Evolutionary conservation across 805 yeast species (phyloP), one percentile per base, ranked within the genome.

Genomic region (Blastobotrys chiropterorum): DNA sequence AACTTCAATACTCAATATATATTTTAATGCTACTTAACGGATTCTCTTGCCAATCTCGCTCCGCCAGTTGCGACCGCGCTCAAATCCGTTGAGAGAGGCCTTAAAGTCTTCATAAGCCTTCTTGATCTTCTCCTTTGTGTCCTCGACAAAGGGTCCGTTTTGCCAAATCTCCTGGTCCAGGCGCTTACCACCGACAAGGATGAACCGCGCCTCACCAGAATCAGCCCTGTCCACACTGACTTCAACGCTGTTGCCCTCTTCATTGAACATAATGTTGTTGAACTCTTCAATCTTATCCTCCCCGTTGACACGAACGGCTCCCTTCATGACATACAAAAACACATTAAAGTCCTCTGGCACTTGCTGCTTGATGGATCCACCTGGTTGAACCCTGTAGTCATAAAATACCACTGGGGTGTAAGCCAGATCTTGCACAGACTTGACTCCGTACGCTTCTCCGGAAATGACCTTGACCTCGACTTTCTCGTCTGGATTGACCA

Each of bases 61-160:
- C 8, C 34, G 57, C 67, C 67, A 63, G 20, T 53, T 51, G 8
- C 49, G 48, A 8, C 64, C 61, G 14, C 65, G 47, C 40, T 63
- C 67, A 44, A 63, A 63, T 1, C 67, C 67, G 44, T 63, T 63
- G 6, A 53, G 46, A n/a, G 56, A 56, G 47, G 69, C 65, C 66
- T 84, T 90, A 64, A 84, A 90, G 64, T 85, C 88, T 67, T 69
- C 61, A 59, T 86, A 82, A 0, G 87, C 92, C 59, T 83, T 68
- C 56, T 80, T 75, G 54, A 88, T 82, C 55, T 79, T 80, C 48
- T 80, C 83, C 48, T 74, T 74, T 19, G 83, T 70, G 6, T 84
- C 78, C 53, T 86, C 92, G 14, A 89, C 96, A 63, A 89, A 90
- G 14, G 96, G 96, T 16, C 96, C 96, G 64, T 88, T 83, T 63